Evolutionary conservation across 345 rosid genomes (phyloP), one percentile per base, ranked within the genome.

Genomic region (Salix dunnii): DNA sequence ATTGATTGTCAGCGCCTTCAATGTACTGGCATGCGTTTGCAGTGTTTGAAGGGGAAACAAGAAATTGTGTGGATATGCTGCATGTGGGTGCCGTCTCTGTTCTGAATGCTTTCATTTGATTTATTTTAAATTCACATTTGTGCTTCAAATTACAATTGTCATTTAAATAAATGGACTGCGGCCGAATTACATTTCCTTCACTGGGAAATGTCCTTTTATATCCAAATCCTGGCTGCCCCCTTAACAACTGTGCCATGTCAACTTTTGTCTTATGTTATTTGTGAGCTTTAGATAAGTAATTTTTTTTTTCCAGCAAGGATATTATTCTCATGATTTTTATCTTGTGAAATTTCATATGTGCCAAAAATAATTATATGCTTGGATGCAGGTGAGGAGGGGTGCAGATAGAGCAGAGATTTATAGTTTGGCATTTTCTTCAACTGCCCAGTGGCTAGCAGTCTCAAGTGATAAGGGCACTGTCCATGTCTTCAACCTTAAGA

Each of bases 391-490:
- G 35, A 89, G 99, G 81, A 92, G 99, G 78, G 99, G 99, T 80
- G 97, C 98, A 40, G 99, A 96, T 78, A 91, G 99, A 88, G 98
- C 99, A 7, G 99, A 94, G 79, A 90, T 96, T 67, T 88, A 92
- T 80, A 96, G 99, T 81, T 78, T 96, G 90, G 98, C 98, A 17
- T 96, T 96, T 81, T 96, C 98, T 74, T 77, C 97, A 75, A 84
- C 88, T 79, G 91, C 93, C 7, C 91, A 94, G 58, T 91, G 97
- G 98, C 78, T 94, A 66, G 97, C 97, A 49, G 99, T 94, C 77
- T 96, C 99, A 64, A 96, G 99, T 82, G 99, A 94, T 85, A 94
- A 96, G 80, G 98, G 99, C 63, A 96, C 99, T 12, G 91, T 96
- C 65, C 99, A 96, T 81, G 97, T 96, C 74, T 96, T 96, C 74